phyloP scores from a whole-genome alignment of 768 basidiomycete species.

The Calocera cornea region DNA sequence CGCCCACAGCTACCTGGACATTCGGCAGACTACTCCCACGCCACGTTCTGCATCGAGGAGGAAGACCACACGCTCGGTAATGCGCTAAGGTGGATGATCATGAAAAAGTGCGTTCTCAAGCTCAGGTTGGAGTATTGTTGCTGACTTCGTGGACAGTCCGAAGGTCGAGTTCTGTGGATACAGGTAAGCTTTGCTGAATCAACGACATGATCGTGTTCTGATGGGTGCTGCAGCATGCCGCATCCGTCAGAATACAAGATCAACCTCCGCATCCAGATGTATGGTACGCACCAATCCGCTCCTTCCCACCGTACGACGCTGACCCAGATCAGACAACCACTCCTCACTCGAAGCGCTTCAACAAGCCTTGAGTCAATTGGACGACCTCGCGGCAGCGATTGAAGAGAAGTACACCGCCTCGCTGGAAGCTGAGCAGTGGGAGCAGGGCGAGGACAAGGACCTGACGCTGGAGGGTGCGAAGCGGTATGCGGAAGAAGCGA shows the following conservation, averaged over 20 bases:
- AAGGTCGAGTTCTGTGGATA: conserved; percentile 98
- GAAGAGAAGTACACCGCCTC: conserved; percentile 54
- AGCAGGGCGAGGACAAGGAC: conserved; percentile 52
- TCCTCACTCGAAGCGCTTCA: conserved; percentile 74
- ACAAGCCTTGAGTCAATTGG: conserved; percentile 61
- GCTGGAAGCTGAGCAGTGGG: conserved; percentile 39
- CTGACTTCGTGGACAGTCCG: conserved; percentile 41
- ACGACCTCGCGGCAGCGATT: conserved; percentile 57
- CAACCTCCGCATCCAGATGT: conserved; percentile 98
- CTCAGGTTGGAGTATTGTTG: too few relatives aligned
- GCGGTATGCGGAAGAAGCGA: conserved; percentile 48
- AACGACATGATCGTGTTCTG: neutral
- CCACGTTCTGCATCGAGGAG: conserved; percentile 82
- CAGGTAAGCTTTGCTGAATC: conserved; percentile 39
- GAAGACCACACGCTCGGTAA: conserved; percentile 97
- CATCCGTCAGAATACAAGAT: conserved; percentile 97
- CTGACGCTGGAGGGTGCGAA: neutral
- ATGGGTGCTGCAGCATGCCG: conserved; percentile 43
- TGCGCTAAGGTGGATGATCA: conserved; percentile 89
- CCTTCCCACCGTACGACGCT: neutral
- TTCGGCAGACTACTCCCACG: conserved; percentile 65
- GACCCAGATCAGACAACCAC: conserved; percentile 48
- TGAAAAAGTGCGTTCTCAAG: conserved; percentile 84
- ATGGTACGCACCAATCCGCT: conserved; percentile 46
- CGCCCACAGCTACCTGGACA: conserved; percentile 63